Evolutionary conservation across 2,329 filamentous ascomycete genomes (phyloP), one percentile per base, ranked within the genome.

Genomic region (Claviceps sp.): DNA sequence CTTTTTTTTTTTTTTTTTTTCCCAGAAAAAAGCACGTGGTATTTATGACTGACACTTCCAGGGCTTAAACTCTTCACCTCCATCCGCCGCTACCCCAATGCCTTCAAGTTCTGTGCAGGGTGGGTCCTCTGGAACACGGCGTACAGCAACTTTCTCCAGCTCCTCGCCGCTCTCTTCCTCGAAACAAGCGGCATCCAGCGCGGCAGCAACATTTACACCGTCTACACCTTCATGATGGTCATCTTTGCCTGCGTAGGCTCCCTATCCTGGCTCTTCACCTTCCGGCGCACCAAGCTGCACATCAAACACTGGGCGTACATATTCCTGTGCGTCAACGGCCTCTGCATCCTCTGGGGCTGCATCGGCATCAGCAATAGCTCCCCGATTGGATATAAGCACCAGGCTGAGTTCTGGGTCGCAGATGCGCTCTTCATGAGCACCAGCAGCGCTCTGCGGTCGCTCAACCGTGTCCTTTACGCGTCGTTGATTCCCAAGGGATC

Each of bases 111-210:
- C 30, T 58, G 56, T 50, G 48, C 55, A 8, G 56, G 55, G 14
- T 58, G 56, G 56, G 54, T 58, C 24, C 51, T 58, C 2, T 58
- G 56, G 56, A 57, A 58, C 38, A 58, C 56, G 1, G 56, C 44
- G 4, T 57, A 58, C 50, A 55, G 54, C 52, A 58, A 55, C 48
- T 58, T 58, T 13, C 37, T 57, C 4, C 48, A 50, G 5, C 54
- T 58, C 7, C 42, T 58, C 26, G 47, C 52, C 14, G 55, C 56
- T 5, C 55, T 58, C 9, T 58, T 58, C 45, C 52, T 58, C 16
- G 56, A 58, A 22, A 54, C 51, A 4, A 49, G 50, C 22, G 56
- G 56, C 14, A 58, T 58, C 51, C 51, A 55, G 26, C 45, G 55
- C 24, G 55, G 56, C 20, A 58, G 56, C 46, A 42, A 47, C 47